Conservation (phyloP, 306 rosid species). For the Phaseolus lunatus region DNA sequence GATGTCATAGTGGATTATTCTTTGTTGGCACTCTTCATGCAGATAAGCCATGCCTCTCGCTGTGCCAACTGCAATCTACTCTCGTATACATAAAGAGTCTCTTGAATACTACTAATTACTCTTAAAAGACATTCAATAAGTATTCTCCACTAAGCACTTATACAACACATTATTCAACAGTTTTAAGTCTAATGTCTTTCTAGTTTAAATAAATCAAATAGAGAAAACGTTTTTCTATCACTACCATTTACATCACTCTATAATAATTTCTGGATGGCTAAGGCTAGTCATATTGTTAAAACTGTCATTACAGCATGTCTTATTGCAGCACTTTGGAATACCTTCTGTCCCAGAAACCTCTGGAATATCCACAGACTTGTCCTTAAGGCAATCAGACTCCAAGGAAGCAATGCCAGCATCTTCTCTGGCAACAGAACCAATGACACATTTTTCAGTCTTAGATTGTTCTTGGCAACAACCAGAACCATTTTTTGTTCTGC, state of each 20-base stretch:
- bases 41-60: too few species aligned
- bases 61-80: not conserved
- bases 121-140: too few species aligned
- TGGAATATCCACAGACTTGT: constrained; percentile 7
- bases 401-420: constrained; percentile 22
- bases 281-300: not conserved
- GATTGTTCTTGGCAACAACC: constrained; percentile 24
- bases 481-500: constrained; percentile 26
- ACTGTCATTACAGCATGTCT: constrained; percentile 5
- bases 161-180: too few species aligned
- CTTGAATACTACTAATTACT: too few species aligned
- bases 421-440: constrained; percentile 21
- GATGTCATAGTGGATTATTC: too few species aligned
- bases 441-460: constrained; percentile 8
- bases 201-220: too few species aligned
- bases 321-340: constrained; percentile 39
- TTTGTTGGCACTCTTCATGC: too few species aligned
- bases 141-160: too few species aligned
- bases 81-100: too few species aligned
- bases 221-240: too few species aligned
- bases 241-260: constrained; percentile 27
- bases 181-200: too few species aligned
- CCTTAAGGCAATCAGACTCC: not conserved
- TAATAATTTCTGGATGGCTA: constrained; percentile 37
- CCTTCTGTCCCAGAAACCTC: constrained; percentile 26